These are phyloP conservation scores for Tilletia horrida DNA, from an alignment of 1,284 basidiomycete species.

Conservation along the genomic window DNA sequence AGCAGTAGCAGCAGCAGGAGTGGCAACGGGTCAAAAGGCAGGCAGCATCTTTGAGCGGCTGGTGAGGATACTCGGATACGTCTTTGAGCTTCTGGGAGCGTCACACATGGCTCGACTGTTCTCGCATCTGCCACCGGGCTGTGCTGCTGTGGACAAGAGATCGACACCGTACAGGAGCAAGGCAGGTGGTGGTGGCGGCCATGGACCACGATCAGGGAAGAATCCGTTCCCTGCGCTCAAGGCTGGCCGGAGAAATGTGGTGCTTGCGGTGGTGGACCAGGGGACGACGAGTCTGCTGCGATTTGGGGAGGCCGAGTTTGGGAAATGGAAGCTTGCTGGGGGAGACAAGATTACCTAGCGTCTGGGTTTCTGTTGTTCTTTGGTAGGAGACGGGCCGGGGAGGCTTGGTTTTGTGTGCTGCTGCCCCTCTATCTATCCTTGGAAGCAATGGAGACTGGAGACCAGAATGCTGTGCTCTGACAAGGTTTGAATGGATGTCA, in stretches of 20 bases:
- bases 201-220: neutral
- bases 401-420: no score
- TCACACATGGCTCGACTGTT: neutral
- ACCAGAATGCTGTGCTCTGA: no score
- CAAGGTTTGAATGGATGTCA: no score
- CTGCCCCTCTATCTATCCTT: no score
- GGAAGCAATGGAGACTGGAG: no score
- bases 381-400: no score
- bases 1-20: neutral
- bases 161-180: no score
- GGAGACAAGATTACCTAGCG: neutral
- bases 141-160: no score
- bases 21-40: neutral
- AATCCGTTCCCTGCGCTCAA: conserved; percentile 63
- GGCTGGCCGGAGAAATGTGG: conserved; percentile 75
- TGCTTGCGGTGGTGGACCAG: conserved; percentile 84
- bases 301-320: conserved; percentile 82
- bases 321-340: neutral
- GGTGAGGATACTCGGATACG: conserved; percentile 20
- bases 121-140: neutral
- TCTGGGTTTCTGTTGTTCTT: no score
- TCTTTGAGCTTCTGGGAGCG: neutral
- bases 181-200: neutral
- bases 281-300: conserved; percentile 84
- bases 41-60: neutral